Evolutionary conservation across 345 rosid genomes (phyloP), one percentile per base, ranked within the genome.

Genomic region (Gossypium stocksii): DNA sequence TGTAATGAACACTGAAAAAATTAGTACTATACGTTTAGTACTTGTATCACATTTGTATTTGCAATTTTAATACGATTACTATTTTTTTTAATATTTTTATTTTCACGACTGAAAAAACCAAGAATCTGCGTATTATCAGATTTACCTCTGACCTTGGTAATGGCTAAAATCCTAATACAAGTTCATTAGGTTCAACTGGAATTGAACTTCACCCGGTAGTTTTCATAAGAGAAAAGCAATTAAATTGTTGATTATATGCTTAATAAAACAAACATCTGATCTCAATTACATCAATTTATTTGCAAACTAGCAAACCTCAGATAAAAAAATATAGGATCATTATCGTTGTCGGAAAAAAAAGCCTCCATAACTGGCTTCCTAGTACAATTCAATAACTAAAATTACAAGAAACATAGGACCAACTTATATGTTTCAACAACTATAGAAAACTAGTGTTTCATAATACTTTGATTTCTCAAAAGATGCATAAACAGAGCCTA

Each of bases 191-290:
- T 45, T 45, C 48, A 53, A 7, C 58, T 17, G 58, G 8, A n/a
- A 53, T n/a, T 17, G 9, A 53, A 17, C 8, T n/a, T 53, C 22
- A n/a, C 58, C 11, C 10, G 5, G 56, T 51, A 51, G 56, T n/a
- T 16, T 51, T 51, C 56, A 16, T 4, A 51, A 16, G 3, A 16
- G 6, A 15, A 51, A 51, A 51, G 20, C 57, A 53, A 8, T 53
- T 9, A 53, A 53, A 53, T 53, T 14, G 54, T 51, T 14, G 54
- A 13, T 51, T 6, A 52, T 17, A 17, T 16, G 8, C 99, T 61
- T 61, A 27, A 61, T 14, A 17, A n/a, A 53, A 53, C 44, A 27
- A 61, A 14, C 6, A 61, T 29, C 19, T 15, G 20, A 29, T 63
- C 23, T 38, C 48, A 63, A 11, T 1, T 34, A 16, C 19, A 34